These are phyloP conservation scores for Haplosporangium gracile DNA, from an alignment of 192 early-diverging fungal genomes.

Conservation along the genomic window DNA sequence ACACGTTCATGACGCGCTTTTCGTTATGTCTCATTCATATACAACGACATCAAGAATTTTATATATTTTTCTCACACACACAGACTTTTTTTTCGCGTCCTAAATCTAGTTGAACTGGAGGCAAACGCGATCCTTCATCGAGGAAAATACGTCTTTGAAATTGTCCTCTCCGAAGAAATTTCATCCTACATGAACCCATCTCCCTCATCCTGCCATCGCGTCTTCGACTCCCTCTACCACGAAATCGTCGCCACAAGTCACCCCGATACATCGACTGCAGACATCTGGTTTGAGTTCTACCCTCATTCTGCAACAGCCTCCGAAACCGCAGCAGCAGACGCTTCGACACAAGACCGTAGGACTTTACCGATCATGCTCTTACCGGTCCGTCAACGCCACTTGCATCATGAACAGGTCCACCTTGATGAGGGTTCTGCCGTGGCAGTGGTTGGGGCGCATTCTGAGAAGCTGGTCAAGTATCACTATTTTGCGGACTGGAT, in stretches of 20 bases:
- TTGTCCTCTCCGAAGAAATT: slow-evolving; percentile 24
- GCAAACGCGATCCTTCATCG: slow-evolving; percentile 4
- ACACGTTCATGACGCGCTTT: neutral
- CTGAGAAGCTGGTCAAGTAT: neutral
- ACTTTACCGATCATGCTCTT: neutral
- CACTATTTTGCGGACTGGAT: slow-evolving; percentile 22
- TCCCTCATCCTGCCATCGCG: slow-evolving; percentile 10
- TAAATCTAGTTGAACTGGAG: slow-evolving; percentile 23
- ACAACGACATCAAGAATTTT: too few species aligned
- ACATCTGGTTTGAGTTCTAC: slow-evolving; percentile 47
- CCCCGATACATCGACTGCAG: slow-evolving; percentile 13
- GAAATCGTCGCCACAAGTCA: neutral
- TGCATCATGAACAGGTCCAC: neutral
- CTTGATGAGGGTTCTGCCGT: neutral
- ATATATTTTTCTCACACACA: neutral
- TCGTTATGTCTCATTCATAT: neutral
- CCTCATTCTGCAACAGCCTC: neutral
- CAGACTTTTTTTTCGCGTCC: neutral
- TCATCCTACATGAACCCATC: slow-evolving; percentile 8
- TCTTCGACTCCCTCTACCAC: slow-evolving; percentile 35
- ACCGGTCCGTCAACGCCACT: neutral
- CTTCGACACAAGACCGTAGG: neutral
- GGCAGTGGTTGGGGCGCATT: slow-evolving; percentile 20
- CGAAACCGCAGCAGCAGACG: neutral
- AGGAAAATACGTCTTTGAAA: slow-evolving; percentile 16